These are phyloP conservation scores for Aschersonia sp. DNA, from an alignment of 2,329 filamentous ascomycete genomes.

Conservation along the genomic window DNA sequence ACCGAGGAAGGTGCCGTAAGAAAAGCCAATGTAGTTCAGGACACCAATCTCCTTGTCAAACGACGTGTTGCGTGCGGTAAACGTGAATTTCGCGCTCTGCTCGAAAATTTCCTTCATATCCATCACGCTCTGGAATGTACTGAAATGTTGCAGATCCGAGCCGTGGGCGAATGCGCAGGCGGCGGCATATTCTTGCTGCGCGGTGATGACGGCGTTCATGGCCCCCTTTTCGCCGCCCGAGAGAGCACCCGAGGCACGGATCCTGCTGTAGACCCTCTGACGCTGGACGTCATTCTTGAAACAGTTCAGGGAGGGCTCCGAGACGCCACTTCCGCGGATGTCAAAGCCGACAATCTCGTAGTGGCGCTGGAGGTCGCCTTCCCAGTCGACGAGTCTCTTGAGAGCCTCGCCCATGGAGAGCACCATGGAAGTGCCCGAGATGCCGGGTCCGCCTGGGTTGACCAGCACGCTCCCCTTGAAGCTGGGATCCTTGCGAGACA, in stretches of 20 bases:
- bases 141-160: conserved; percentile 11
- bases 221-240: background rate
- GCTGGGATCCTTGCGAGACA: conserved; percentile 17
- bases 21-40: conserved; percentile 26
- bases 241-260: background rate
- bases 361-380: conserved; percentile 10
- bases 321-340: conserved; percentile 18
- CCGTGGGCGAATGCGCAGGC: conserved; percentile 4
- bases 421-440: conserved; percentile 15
- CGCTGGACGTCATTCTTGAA: conserved; percentile 6
- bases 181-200: conserved; percentile 10
- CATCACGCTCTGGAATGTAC: conserved; percentile 7
- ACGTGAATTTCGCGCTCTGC: conserved; percentile 3
- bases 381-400: conserved; percentile 9
- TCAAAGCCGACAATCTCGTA: conserved; percentile 26
- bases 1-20: conserved; percentile 18
- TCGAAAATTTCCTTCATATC: conserved; percentile 5
- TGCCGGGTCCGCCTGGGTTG: conserved; percentile 25
- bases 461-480: conserved; percentile 22
- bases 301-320: conserved; percentile 3
- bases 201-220: background rate
- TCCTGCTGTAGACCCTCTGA: background rate
- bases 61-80: background rate
- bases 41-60: background rate
- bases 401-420: conserved; percentile 12